Base-by-base conservation (phyloP, 208 protist species). In the Angomonas desouzai region DNA sequence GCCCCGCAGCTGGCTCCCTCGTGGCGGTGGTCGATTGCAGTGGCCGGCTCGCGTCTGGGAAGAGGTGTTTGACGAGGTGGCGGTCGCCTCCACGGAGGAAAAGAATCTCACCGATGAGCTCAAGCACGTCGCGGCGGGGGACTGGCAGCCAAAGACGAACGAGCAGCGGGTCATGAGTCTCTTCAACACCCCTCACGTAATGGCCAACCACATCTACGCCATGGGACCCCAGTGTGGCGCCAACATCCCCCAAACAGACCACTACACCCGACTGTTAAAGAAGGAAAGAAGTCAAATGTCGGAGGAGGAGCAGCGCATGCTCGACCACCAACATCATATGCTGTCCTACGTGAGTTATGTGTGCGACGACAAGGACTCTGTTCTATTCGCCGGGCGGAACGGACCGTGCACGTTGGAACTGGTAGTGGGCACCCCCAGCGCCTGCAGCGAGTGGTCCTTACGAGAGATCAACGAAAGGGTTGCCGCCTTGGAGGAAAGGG, bases 371-470 rank as follows among this genome's bases (percentile, higher is more conserved):
- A 32, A 60, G 23, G 87, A 93, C 55, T 23, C 62, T 3, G 56
- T 93, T 20, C 68, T 93, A 28, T 68, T 53, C 43, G 86, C 78
- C 76, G 76, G 75, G 32, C 60, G 68, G 51, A 90, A 93, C 45
- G 87, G 87, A 3, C 78, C 73, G 53, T 93, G 87, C 62, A 28
- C 38, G 40, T 79, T 87, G 49, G 83, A 93, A 62, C 72, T 93
- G n/a, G 58, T 89, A 18, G 57, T 93, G 16, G 87, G 87, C 22
- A 89, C 83, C 18, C 83, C 87, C 22, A 93, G 87, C 47, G 83
- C 87, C 25, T 93, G 87, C 61, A 68, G 76, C 20, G 48, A 16
- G 23, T 88, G 83, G 86, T 61, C 67, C 10, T 23, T 83, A 64
- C 66, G 83, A 30, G 64, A 45, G 3, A 68, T 75, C 0, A 47